Evolutionary conservation across 2,329 filamentous ascomycete species (phyloP), one percentile per base, ranked within the genome.

Genomic region (Samsoniella hepiali): DNA sequence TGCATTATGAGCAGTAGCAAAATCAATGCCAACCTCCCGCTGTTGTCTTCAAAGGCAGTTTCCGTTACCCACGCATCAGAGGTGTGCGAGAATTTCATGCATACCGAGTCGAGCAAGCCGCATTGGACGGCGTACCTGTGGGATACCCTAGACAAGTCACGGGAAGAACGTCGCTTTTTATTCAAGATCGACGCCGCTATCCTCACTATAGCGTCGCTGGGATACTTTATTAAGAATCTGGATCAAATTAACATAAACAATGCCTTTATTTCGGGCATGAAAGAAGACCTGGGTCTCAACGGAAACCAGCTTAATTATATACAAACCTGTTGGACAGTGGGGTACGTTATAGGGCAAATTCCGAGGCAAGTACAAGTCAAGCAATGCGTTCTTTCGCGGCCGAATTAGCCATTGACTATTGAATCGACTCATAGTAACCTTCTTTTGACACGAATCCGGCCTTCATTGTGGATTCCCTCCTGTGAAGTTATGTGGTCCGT

Each of bases 291-390:
- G 32, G 66, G 66, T 0, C 72, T 81, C 27, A 71, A 76, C 36
- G 75, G 76, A 5, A 84, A 84, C 66, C 71, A 86, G 61, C 76
- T 86, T n/a, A 86, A 86, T 66, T 82, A 84, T 45, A 71, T 78
- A 68, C 72, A 73, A 65, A 81, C 83, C 0, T 78, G 78, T 44
- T 88, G 84, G 79, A 87, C 82, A 0, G 77, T 84, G 2, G 86
- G 86, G 32, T 88, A 88, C 66, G 80, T 85, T 0, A 74, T 88
- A 73, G 75, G 76, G 9, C 72, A 78, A 60, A 71, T 74, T 54
- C 74, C 76, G 1, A 73, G 69, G 71, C 69, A 63, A 42, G 65
- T 11, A 3, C 9, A 54, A 34, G 51, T 13, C 10, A 13, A 54
- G 47, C 32, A 15, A 22, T 34, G 32, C 5, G 13, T 31, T 8